Conservation (phyloP, 306 rosid species). For the Prunus mira region DNA sequence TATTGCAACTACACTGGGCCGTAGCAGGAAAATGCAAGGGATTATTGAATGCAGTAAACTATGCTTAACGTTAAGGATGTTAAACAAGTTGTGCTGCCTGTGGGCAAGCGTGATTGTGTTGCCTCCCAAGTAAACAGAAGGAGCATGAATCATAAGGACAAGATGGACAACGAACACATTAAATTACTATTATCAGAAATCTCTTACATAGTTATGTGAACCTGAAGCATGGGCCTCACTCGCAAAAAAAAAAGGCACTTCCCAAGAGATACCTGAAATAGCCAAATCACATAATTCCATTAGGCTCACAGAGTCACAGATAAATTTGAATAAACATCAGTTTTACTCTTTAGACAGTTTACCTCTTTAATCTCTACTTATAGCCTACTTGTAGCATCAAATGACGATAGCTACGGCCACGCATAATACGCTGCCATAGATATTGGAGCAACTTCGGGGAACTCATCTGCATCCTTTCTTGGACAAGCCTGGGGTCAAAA, state of each 20-base stretch:
- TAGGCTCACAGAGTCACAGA: neutral
- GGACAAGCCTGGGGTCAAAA: conserved; percentile 69
- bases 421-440: conserved; percentile 69
- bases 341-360: conserved; percentile 11
- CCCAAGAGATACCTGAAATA: conserved; percentile 18
- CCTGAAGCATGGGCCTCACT: conserved; percentile 14
- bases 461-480: conserved; percentile 68
- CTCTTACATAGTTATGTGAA: conserved; percentile 10
- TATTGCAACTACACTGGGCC: neutral
- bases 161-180: neutral
- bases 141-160: neutral
- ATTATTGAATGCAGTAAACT: neutral
- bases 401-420: conserved; percentile 97
- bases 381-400: conserved; percentile 75
- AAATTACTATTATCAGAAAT: neutral
- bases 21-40: neutral
- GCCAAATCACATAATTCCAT: neutral
- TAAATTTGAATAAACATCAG: neutral
- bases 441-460: conserved; percentile 38
- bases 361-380: conserved; percentile 56
- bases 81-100: neutral
- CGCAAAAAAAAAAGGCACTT: neutral
- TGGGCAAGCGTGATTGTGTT: neutral
- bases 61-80: neutral
- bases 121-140: conserved; percentile 2